Percentiles rank a stretch among this genome's conserved stretches.
phyloP scores from a whole-genome alignment of 495 filamentous ascomycete species.

The Poronia punctata region DNA sequence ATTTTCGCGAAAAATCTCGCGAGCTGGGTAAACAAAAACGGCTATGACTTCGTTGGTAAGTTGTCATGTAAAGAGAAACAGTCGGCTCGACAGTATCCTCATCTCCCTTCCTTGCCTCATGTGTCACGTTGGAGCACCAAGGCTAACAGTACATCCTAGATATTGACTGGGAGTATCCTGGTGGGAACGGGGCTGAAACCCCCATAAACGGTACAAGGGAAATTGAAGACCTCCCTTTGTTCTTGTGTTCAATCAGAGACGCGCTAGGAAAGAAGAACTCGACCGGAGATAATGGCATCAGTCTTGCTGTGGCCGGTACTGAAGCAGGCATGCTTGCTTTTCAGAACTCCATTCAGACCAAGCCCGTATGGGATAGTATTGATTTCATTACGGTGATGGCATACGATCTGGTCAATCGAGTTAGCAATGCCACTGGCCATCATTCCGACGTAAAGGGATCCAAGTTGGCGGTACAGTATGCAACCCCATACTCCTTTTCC shows the following conservation, averaged over 20 bases:
- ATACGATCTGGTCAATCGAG: conserved; percentile 61
- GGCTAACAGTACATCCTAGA: conserved; percentile 16
- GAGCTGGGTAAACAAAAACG: conserved; percentile 39
- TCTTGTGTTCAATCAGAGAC: conserved; percentile 46
- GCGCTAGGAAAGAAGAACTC: conserved; percentile 46
- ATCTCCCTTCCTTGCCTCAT: not conserved
- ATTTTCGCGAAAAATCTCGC: conserved; percentile 52
- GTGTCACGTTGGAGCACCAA: no score
- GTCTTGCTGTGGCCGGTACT: conserved; percentile 52
- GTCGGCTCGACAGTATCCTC: not conserved
- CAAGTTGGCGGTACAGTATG: conserved; percentile 38
- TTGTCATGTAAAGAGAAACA: not conserved
- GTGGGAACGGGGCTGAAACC: conserved; percentile 52
- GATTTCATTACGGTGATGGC: conserved; percentile 63
- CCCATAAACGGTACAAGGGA: conserved; percentile 53
- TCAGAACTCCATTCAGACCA: conserved; percentile 39
- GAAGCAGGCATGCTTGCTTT: conserved; percentile 54
- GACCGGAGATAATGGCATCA: conserved; percentile 37
- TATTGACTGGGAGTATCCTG: conserved; percentile 65
- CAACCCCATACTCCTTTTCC: no score
- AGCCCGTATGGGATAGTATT: conserved; percentile 47
- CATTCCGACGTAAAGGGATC: conserved; percentile 46
- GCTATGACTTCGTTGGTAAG: conserved; percentile 49
- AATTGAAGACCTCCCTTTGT: conserved; percentile 49
- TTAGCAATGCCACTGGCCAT: conserved; percentile 50